phyloP scores from a whole-genome alignment of 2,329 filamentous ascomycete genomes.

The Cladorrhinum sp. region DNA sequence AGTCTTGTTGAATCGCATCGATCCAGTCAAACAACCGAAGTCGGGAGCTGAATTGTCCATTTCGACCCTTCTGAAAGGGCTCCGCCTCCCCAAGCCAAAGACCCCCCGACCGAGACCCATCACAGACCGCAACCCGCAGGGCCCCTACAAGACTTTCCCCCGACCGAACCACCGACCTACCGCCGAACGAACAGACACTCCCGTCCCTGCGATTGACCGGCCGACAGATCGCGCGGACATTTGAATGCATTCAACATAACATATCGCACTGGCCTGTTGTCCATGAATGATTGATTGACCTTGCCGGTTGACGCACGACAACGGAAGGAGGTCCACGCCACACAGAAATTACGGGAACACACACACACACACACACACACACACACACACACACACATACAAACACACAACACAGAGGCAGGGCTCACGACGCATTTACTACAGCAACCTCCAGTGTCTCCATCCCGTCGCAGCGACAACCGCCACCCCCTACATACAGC shows the following conservation, averaged over 20 bases:
- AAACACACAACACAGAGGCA: no score
- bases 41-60: not conserved
- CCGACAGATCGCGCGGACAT: not conserved
- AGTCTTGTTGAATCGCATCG: not conserved
- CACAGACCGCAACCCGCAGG: not conserved
- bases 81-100: slow-evolving; percentile 1
- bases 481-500: not conserved
- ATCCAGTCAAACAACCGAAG: not conserved
- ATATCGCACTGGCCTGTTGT: no score
- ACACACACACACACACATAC: not conserved
- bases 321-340: no score
- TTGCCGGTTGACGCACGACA: not conserved
- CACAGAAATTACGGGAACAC: no score
- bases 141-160: not conserved
- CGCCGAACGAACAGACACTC: not conserved
- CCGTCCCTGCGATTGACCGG: slow-evolving; percentile 1
- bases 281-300: not conserved
- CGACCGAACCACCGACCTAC: not conserved
- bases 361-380: not conserved
- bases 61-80: not conserved
- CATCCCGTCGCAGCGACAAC: not conserved
- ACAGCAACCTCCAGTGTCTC: not conserved
- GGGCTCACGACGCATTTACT: no score
- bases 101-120: not conserved
- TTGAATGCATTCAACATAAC: not conserved